These are phyloP conservation scores for Phytophthora agathidicida DNA, from an alignment of 352 stramenopile genomes.

Conservation along the genomic window DNA sequence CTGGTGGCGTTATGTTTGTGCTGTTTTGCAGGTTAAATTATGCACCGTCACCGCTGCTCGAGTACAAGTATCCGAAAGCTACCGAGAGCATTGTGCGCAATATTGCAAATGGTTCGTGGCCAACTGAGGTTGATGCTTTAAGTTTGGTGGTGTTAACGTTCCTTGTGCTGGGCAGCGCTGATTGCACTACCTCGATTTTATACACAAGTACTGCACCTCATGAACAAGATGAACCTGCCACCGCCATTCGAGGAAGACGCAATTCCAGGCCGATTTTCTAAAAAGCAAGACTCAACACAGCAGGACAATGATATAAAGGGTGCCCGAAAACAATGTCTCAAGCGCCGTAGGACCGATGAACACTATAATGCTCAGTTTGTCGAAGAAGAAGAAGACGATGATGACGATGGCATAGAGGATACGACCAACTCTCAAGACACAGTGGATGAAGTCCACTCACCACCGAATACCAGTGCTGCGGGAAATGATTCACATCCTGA, in stretches of 20 bases:
- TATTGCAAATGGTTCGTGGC: slow-evolving; percentile 83
- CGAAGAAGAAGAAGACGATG: slow-evolving; percentile 49
- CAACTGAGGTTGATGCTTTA: no score
- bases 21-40: slow-evolving; percentile 71
- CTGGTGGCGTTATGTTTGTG: not conserved
- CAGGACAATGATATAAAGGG: not conserved
- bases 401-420: slow-evolving; percentile 15
- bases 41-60: slow-evolving; percentile 77
- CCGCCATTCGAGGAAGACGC: slow-evolving; percentile 73
- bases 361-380: slow-evolving; percentile 27
- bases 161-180: slow-evolving; percentile 49
- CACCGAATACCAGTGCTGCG: not conserved
- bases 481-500: not conserved
- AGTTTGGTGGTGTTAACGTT: not conserved
- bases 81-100: slow-evolving; percentile 81
- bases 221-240: slow-evolving; percentile 94
- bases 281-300: slow-evolving; percentile 15
- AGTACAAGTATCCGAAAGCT: slow-evolving; percentile 89
- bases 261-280: slow-evolving; percentile 72
- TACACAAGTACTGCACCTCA: slow-evolving; percentile 90
- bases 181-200: slow-evolving; percentile 89
- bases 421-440: not conserved
- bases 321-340: slow-evolving; percentile 1
- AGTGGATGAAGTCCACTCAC: not conserved
- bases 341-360: slow-evolving; percentile 30